Percentiles rank a stretch among this genome's conserved stretches.
phyloP scores from a whole-genome alignment of 2,329 filamentous ascomycete genomes.

The Acarospora socialis region DNA sequence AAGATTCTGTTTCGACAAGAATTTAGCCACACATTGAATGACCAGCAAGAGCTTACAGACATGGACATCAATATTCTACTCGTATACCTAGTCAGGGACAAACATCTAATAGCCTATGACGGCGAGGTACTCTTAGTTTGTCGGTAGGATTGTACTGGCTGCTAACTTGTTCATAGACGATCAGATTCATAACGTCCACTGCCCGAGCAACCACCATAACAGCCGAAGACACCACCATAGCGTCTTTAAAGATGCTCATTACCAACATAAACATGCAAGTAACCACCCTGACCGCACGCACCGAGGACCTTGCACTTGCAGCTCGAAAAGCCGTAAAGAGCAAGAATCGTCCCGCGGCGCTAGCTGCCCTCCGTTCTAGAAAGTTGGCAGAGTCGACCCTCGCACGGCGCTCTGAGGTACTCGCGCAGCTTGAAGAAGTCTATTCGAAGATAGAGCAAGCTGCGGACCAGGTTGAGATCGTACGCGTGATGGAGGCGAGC shows the following conservation, averaged over 20 bases:
- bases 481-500: slow-evolving; percentile 69
- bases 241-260: slow-evolving; percentile 62
- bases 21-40: slow-evolving; percentile 40
- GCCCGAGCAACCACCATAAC: slow-evolving; percentile 44
- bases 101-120: slow-evolving; percentile 35
- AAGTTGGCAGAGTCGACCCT: slow-evolving; percentile 67
- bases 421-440: slow-evolving; percentile 71
- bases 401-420: slow-evolving; percentile 53
- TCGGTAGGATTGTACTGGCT: slow-evolving; percentile 1
- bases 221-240: slow-evolving; percentile 66
- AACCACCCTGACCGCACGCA: slow-evolving; percentile 44
- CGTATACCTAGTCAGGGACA: slow-evolving; percentile 54
- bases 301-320: slow-evolving; percentile 34
- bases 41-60: slow-evolving; percentile 39
- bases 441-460: slow-evolving; percentile 76
- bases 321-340: slow-evolving; percentile 57
- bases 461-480: slow-evolving; percentile 66
- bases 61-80: slow-evolving; percentile 57
- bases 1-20: slow-evolving; percentile 47
- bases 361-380: slow-evolving; percentile 67
- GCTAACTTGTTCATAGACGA: slow-evolving; percentile 43
- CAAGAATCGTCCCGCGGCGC: slow-evolving; percentile 61
- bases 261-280: slow-evolving; percentile 52
- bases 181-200: slow-evolving; percentile 54
- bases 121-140: slow-evolving; percentile 24